A percentile compares a stretch with the other conserved stretches of the same genome.
Evolutionary conservation across 2,329 filamentous ascomycete genomes (phyloP).

Genomic region (Penicillium freii): DNA sequence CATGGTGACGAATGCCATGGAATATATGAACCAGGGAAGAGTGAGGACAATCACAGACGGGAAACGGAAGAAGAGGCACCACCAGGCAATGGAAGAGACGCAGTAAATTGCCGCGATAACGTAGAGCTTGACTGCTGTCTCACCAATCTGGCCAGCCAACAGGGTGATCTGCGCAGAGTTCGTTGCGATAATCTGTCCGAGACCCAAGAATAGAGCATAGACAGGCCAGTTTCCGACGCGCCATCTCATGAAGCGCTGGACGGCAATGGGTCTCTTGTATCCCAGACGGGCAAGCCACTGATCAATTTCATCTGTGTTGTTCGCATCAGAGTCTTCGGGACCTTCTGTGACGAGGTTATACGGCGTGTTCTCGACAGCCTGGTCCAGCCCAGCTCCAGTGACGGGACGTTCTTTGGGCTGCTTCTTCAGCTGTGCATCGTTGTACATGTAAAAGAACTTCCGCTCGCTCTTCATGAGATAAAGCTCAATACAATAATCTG

Average conservation of each 20-base stretch:
- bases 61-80: constrained; percentile 58
- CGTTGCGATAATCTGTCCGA: constrained; percentile 62
- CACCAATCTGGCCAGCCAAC: constrained; percentile 61
- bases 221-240: constrained; percentile 63
- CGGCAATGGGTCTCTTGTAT: constrained; percentile 56
- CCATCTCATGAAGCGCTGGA: constrained; percentile 55
- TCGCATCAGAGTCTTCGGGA: constrained; percentile 32
- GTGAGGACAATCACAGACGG: constrained; percentile 58
- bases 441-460: constrained; percentile 61
- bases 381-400: constrained; percentile 38
- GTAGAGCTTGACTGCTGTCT: constrained; percentile 60
- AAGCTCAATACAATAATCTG: constrained; percentile 61
- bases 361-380: constrained; percentile 36
- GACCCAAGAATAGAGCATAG: constrained; percentile 60
- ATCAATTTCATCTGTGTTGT: constrained; percentile 37
- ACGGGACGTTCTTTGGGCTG: constrained; percentile 38
- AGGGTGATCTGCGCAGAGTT: constrained; percentile 68
- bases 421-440: constrained; percentile 57
- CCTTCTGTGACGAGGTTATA: constrained; percentile 27
- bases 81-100: constrained; percentile 59
- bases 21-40: constrained; percentile 62
- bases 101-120: constrained; percentile 60
- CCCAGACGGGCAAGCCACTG: constrained; percentile 39
- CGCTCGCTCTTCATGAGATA: constrained; percentile 65
- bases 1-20: constrained; percentile 60